Conservation (phyloP, 225 moss, liverwort and hornwort genomes). For the Antitrichia curtipendula region DNA sequence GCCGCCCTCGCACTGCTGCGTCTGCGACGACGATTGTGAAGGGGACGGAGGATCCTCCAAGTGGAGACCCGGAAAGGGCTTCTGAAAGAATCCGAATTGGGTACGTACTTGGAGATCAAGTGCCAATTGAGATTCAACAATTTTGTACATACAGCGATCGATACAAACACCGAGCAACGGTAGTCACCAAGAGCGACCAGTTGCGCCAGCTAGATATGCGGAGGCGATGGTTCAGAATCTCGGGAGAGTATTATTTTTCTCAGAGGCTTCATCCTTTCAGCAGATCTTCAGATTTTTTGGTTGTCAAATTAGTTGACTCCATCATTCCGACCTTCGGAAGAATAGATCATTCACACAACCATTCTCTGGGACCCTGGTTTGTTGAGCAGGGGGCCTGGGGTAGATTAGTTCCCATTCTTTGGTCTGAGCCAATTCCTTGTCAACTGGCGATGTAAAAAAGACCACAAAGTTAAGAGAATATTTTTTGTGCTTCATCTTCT, state of each 20-base stretch:
- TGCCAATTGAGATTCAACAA: too few relatives aligned
- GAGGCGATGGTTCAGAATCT: background rate
- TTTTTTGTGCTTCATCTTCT: background rate
- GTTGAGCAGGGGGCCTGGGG: background rate
- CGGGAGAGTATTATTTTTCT: background rate
- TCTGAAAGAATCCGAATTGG: background rate
- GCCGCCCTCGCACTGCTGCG: background rate
- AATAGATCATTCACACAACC: background rate
- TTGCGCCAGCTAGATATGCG: background rate
- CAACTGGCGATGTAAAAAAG: background rate
- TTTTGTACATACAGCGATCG: background rate
- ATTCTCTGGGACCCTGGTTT: background rate
- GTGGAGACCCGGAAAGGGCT: constrained; percentile 4
- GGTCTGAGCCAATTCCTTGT: background rate
- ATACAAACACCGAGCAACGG: background rate
- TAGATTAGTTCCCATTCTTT: background rate
- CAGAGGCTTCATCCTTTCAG: background rate
- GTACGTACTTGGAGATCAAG: background rate
- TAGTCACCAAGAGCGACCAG: background rate
- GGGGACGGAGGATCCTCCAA: constrained; percentile 13
- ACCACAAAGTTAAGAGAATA: too few relatives aligned
- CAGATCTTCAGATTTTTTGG: too few relatives aligned
- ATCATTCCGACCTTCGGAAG: background rate
- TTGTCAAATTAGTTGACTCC: background rate
- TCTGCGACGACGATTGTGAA: background rate